phyloP scores from a whole-genome alignment of 805 yeast species.

The Tetrapisispora taiwanensis region DNA sequence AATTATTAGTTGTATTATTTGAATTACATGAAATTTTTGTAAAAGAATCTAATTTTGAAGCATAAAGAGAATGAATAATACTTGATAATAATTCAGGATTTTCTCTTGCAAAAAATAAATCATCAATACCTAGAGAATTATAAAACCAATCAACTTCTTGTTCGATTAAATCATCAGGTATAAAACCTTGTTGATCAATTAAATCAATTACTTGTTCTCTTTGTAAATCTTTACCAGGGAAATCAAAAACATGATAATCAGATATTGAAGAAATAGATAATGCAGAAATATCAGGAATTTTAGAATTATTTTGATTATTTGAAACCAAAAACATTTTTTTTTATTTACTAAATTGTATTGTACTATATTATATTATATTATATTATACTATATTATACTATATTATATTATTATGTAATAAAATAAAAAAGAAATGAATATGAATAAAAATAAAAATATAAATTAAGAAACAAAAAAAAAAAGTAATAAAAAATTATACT shows the following conservation, averaged over 20 bases:
- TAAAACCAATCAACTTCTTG: slow-evolving; percentile 86
- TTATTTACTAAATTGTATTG: no score
- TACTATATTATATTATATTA: background rate
- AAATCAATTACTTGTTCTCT: slow-evolving; percentile 71
- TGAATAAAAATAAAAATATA: no score
- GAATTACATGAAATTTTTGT: slow-evolving; percentile 42
- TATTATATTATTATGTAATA: background rate
- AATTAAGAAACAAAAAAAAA: no score
- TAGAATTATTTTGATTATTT: slow-evolving; percentile 28
- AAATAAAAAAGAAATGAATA: no score
- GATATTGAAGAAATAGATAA: slow-evolving; percentile 35
- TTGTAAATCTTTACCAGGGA: slow-evolving; percentile 73
- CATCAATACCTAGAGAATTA: slow-evolving; percentile 79
- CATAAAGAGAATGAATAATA: slow-evolving; percentile 79
- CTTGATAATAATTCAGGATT: slow-evolving; percentile 68
- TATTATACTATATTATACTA: background rate
- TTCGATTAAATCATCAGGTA: slow-evolving; percentile 80
- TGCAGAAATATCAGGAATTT: slow-evolving; percentile 31
- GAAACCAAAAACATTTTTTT: slow-evolving; percentile 1
- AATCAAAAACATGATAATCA: slow-evolving; percentile 69
- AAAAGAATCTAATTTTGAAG: slow-evolving; percentile 85
- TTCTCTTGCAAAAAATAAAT: slow-evolving; percentile 82
- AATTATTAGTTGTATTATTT: background rate
- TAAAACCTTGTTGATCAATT: slow-evolving; percentile 74
- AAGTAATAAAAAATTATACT: no score